These are phyloP conservation scores for Phytophthora fragariaefolia DNA, from an alignment of 352 stramenopile genomes.

Conservation along the genomic window DNA sequence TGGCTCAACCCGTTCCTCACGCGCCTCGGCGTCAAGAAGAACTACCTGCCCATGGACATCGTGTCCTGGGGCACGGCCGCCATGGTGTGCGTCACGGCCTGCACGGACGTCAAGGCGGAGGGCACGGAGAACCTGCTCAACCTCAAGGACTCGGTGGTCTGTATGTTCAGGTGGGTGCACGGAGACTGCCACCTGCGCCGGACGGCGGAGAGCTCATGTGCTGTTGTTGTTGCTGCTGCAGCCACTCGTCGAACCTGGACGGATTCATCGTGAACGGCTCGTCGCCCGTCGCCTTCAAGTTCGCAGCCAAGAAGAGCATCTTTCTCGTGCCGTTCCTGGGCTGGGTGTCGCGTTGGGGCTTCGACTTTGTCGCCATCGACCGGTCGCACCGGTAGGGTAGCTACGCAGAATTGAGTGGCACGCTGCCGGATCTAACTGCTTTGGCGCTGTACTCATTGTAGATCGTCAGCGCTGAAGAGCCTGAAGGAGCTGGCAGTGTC, in stretches of 20 bases:
- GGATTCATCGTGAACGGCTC: constrained; percentile 82
- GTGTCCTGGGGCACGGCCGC: constrained; percentile 59
- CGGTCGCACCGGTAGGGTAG: constrained; percentile 63
- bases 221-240: constrained; percentile 14
- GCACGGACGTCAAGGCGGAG: constrained; percentile 56
- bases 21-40: constrained; percentile 70
- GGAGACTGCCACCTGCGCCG: no score
- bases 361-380: constrained; percentile 84
- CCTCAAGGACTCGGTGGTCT: constrained; percentile 74
- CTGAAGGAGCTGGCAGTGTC: constrained; percentile 70
- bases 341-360: constrained; percentile 77
- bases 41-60: constrained; percentile 82
- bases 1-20: constrained; percentile 58
- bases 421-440: constrained; percentile 11
- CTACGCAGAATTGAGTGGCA: no score
- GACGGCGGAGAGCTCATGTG: no score
- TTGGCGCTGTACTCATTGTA: constrained; percentile 15
- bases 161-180: constrained; percentile 78
- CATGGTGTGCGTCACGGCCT: constrained; percentile 63
- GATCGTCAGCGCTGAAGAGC: constrained; percentile 67
- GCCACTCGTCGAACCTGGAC: constrained; percentile 86
- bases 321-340: constrained; percentile 84
- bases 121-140: constrained; percentile 56
- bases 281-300: constrained; percentile 80
- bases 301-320: constrained; percentile 86